A percentile compares a stretch with the other conserved stretches of the same genome.
phyloP scores from a whole-genome alignment of 2,329 filamentous ascomycete genomes.

The Nemania serpens region DNA sequence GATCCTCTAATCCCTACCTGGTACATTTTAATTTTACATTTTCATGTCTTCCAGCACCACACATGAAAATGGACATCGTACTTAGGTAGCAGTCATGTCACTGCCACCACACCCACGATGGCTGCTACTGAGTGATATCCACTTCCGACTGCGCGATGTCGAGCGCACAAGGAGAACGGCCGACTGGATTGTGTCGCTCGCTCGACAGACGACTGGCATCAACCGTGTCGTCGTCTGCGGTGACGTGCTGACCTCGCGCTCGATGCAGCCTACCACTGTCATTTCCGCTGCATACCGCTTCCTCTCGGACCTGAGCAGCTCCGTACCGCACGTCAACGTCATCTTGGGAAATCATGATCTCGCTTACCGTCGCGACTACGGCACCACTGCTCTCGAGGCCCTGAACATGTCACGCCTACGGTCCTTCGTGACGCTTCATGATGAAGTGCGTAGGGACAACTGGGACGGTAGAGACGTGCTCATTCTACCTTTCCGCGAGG shows the following conservation, averaged over 20 bases:
- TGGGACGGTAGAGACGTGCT: constrained; percentile 42
- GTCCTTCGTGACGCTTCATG: constrained; percentile 37
- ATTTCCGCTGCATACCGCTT: constrained; percentile 42
- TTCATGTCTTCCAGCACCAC: background rate
- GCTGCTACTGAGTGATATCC: constrained; percentile 43
- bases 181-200: constrained; percentile 39
- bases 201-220: constrained; percentile 29
- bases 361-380: constrained; percentile 39
- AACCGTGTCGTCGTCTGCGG: constrained; percentile 41
- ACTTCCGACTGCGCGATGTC: constrained; percentile 41
- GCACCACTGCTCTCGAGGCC: constrained; percentile 41
- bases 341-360: constrained; percentile 45
- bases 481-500: constrained; percentile 42
- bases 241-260: constrained; percentile 40
- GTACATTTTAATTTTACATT: no score
- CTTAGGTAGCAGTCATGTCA: constrained; percentile 12
- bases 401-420: constrained; percentile 34
- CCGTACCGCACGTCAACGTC: constrained; percentile 40
- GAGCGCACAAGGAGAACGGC: constrained; percentile 38
- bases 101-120: constrained; percentile 29
- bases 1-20: no score
- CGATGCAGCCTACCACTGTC: constrained; percentile 39
- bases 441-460: constrained; percentile 27
- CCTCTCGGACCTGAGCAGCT: constrained; percentile 34
- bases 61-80: background rate